Evolutionary conservation across 345 rosid species (phyloP), one percentile per base, ranked within the genome.

Genomic region (Citrus hindsii): DNA sequence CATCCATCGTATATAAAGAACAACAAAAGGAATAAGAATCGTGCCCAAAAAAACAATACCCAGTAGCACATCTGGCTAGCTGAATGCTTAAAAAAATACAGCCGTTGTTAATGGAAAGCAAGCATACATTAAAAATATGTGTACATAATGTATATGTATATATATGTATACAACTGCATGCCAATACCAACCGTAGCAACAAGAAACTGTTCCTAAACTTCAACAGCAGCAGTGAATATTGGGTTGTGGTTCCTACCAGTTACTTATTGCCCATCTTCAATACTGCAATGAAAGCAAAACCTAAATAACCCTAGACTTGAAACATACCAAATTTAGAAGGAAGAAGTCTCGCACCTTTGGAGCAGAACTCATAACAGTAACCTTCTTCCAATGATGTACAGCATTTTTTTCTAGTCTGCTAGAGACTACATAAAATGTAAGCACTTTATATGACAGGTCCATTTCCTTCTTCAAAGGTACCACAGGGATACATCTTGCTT

Each of bases 401-500:
- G 70, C 27, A 2, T 27, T 59, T 28, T 32, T 32, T 58, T 7
- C 42, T 18, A 8, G 24, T 27, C 42, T 40, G 4, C 10, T n/a
- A 30, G 27, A 5, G 67, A n/a, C 27, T 3, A 51, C 33, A 16
- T 38, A 19, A 40, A 24, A n/a, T 6, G 3, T 35, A 27, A 42
- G 51, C 58, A 21, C 16, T 22, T 19, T 19, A 37, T 28, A 48
- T 33, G 38, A 33, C 19, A 9, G n/a, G 24, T 55, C 51, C 5
- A 70, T 56, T 73, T 66, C 55, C 25, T 69, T 62, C 42, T 38
- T 79, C 71, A 81, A 62, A 76, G 24, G 69, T 64, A 83, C 88
- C 88, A 83, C 46, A 79, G 16, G 58, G 86, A 81, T 8, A 21
- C 53, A 68, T 86, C 85, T 72, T 86, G 88, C 81, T 86, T 86